Evolutionary conservation across 2,329 filamentous ascomycete species (phyloP).

Genomic region (Westerdykella ornata): DNA sequence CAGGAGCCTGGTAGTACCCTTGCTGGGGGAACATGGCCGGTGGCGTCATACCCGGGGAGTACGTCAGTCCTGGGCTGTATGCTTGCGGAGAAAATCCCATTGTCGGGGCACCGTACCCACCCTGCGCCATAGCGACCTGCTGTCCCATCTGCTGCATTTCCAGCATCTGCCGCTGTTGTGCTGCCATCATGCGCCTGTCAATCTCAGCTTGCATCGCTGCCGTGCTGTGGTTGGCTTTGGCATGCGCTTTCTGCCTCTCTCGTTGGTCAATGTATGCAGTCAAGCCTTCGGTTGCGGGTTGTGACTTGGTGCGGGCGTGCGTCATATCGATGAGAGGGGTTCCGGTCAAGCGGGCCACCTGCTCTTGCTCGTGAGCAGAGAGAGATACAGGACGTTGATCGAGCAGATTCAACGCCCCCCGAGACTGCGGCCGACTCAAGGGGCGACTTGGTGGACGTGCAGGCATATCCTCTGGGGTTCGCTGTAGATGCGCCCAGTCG

Average conservation of each 20-base stretch:
- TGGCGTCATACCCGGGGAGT: slow-evolving; percentile 21
- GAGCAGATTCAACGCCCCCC: slow-evolving; percentile 50
- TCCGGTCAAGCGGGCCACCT: slow-evolving; percentile 75
- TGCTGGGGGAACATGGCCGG: slow-evolving; percentile 29
- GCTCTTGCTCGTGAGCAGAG: slow-evolving; percentile 82
- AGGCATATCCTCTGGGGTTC: slow-evolving; percentile 19
- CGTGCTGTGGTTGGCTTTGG: slow-evolving; percentile 28
- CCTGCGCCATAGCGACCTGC: slow-evolving; percentile 12
- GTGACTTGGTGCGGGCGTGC: slow-evolving; percentile 39
- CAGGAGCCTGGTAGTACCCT: slow-evolving; percentile 7
- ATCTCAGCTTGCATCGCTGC: slow-evolving; percentile 33
- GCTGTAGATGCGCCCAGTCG: slow-evolving; percentile 40
- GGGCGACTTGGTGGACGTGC: slow-evolving; percentile 27
- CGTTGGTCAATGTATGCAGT: slow-evolving; percentile 73
- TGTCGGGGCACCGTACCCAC: slow-evolving; percentile 15
- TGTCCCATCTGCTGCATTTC: slow-evolving; percentile 19
- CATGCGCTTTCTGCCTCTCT: slow-evolving; percentile 60
- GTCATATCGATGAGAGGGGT: slow-evolving; percentile 66
- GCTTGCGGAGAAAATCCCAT: slow-evolving; percentile 16
- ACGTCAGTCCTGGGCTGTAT: slow-evolving; percentile 17
- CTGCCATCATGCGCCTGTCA: slow-evolving; percentile 28
- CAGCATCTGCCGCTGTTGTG: slow-evolving; percentile 28
- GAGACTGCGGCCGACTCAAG: slow-evolving; percentile 47
- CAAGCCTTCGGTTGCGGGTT: slow-evolving; percentile 49
- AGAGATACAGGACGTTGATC: slow-evolving; percentile 54